These are phyloP conservation scores for Glycyrrhiza uralensis DNA, from an alignment of 306 rosid genomes.

Conservation along the genomic window DNA sequence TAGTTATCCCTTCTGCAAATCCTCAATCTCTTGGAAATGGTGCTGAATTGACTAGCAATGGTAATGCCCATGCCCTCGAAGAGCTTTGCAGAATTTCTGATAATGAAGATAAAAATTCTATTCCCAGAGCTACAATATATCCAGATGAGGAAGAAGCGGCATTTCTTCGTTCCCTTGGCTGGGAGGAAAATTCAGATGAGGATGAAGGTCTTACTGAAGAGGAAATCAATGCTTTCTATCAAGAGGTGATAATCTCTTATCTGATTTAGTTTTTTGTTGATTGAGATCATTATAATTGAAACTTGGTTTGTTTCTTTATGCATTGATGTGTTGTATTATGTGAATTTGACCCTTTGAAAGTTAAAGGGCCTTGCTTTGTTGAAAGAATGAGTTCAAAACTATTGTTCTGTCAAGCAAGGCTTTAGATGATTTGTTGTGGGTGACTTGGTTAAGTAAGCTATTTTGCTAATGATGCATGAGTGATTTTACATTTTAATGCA, in stretches of 20 bases:
- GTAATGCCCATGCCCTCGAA: constrained; percentile 47
- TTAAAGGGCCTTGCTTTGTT: background rate
- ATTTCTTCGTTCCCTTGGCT: constrained; percentile 96
- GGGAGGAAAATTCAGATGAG: constrained; percentile 89
- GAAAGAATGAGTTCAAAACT: background rate
- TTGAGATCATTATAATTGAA: constrained; percentile 1
- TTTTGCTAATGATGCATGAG: background rate
- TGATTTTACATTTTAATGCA: background rate
- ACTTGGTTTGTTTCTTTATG: background rate
- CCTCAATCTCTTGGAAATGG: constrained; percentile 53
- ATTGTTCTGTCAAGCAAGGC: background rate
- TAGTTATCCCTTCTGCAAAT: constrained; percentile 41
- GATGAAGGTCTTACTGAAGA: constrained; percentile 95
- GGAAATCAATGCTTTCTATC: constrained; percentile 80
- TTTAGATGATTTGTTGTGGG: background rate
- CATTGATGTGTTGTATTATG: background rate
- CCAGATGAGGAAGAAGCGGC: constrained; percentile 94
- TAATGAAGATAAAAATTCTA: constrained; percentile 39
- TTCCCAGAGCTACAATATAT: constrained; percentile 44
- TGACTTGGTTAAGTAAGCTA: background rate
- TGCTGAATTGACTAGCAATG: constrained; percentile 52
- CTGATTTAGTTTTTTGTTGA: background rate
- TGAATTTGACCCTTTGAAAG: background rate
- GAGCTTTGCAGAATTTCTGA: constrained; percentile 44
- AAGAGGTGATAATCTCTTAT: constrained; percentile 51